Percentiles rank a stretch among this genome's conserved stretches.
These are phyloP conservation scores for Kingdonia uniflora DNA, from an alignment of 164 flowering plant genomes.

Conservation along the genomic window DNA sequence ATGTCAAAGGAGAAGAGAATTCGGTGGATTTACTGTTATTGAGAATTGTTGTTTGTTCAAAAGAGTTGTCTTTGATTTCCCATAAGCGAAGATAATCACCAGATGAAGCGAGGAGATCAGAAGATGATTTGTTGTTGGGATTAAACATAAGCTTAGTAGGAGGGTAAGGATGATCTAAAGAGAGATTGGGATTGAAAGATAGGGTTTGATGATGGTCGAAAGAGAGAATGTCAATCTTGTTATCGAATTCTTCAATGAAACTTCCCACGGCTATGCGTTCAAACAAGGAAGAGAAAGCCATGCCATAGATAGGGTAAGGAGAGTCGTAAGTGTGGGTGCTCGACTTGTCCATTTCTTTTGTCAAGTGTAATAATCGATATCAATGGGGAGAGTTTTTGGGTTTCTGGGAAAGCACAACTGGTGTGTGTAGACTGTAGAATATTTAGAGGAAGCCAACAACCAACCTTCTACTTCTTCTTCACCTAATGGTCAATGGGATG, in stretches of 20 bases:
- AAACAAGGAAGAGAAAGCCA: background rate
- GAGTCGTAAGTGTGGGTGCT: background rate
- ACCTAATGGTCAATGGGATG: no score
- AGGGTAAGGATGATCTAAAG: background rate
- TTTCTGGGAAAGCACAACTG: no score
- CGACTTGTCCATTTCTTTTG: no score
- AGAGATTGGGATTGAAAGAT: background rate
- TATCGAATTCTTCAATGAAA: background rate
- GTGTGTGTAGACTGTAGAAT: no score
- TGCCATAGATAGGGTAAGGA: background rate
- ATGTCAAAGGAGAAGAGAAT: slow-evolving; percentile 54
- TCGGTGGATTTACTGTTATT: slow-evolving; percentile 53
- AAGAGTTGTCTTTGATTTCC: slow-evolving; percentile 33
- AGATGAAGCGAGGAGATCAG: slow-evolving; percentile 45
- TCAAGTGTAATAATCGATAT: no score
- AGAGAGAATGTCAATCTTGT: background rate
- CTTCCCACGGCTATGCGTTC: background rate
- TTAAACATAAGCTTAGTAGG: background rate
- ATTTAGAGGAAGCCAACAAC: no score
- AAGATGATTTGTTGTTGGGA: background rate
- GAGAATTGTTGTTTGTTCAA: slow-evolving; percentile 32
- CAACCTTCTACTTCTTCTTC: no score
- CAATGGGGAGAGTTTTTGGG: no score
- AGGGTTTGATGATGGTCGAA: background rate
- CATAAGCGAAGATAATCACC: slow-evolving; percentile 75